Conservation (phyloP, 2,329 filamentous ascomycete species). For the Pseudonectria buxi region DNA sequence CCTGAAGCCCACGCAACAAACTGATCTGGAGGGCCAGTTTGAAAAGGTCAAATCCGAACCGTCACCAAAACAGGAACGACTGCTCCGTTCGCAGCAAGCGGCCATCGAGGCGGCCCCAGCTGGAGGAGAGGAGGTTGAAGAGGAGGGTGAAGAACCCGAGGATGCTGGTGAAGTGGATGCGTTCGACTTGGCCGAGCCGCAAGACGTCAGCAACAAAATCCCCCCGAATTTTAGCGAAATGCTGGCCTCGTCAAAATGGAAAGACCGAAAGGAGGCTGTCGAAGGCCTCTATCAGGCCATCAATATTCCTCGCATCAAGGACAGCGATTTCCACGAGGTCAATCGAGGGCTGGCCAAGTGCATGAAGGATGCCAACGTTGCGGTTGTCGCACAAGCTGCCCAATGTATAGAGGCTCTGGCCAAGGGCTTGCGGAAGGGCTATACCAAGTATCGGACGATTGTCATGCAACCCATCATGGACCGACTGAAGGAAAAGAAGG, state of each 20-base stretch:
- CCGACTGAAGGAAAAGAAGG: conserved; percentile 95
- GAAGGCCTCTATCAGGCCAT: conserved; percentile 71
- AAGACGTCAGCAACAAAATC: conserved; percentile 77
- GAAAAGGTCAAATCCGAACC: conserved; percentile 87
- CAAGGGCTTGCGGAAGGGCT: conserved; percentile 72
- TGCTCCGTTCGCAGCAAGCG: conserved; percentile 84
- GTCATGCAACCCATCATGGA: conserved; percentile 91
- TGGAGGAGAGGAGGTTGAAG: conserved; percentile 52
- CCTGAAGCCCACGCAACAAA: conserved; percentile 89
- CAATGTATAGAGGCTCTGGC: conserved; percentile 87
- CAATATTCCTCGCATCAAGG: conserved; percentile 87
- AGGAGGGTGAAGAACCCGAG: conserved; percentile 44
- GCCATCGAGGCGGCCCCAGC: conserved; percentile 63
- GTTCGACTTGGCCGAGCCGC: conserved; percentile 76
- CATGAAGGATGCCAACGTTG: conserved; percentile 98
- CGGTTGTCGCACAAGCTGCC: conserved; percentile 86
- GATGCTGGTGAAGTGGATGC: conserved; percentile 63
- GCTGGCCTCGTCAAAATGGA: conserved; percentile 91
- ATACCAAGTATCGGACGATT: conserved; percentile 69
- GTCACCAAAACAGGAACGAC: conserved; percentile 79
- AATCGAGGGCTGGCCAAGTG: conserved; percentile 80
- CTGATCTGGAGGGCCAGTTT: conserved; percentile 87
- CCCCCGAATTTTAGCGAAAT: conserved; percentile 77
- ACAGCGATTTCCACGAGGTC: conserved; percentile 80
- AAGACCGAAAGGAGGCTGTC: conserved; percentile 90